Evolutionary conservation across 1,139 yeast genomes (phyloP), one percentile per base, ranked within the genome.

Genomic region (Taphrina wiesneri): DNA sequence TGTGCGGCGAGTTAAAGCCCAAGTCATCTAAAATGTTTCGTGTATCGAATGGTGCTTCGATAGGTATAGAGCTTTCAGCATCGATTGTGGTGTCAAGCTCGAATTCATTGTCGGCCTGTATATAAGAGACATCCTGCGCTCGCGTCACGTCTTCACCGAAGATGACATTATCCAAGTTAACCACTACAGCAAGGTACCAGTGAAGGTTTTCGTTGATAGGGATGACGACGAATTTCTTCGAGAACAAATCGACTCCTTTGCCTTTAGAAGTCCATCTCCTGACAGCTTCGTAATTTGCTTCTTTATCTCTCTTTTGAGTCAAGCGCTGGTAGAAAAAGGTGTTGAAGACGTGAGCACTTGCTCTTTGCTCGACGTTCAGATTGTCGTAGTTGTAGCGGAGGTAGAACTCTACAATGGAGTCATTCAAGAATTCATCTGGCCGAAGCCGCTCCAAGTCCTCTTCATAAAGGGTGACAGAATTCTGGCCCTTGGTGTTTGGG

Each of bases 151-250:
- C 64, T 15, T 46, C 63, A 6, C 64, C 64, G 28, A 60, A 60
- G 3, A 43, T 51, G n/a, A 52, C 46, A 25, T 51, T 49, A 51
- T 76, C 73, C 9, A 84, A 75, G 66, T 82, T 81, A 13, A 85
- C 79, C 5, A 91, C 83, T 2, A 90, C 82, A 41, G 90, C 87
- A 56, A 92, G 86, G 74, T 86, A 90, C 99, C 99, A 95, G 77
- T 95, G 99, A 39, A 68, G 57, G 25, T 57, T 81, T 70, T 86
- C 90, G 75, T 90, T 90, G 13, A 95, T 86, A 0, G 99, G 99
- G 19, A 95, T 80, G 4, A 92, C 81, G 1, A 91, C 79, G 72
- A 82, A 85, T 57, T 85, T 82, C 72, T 81, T 85, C 23, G 80
- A 78, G 76, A 86, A 84, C 4, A 92, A 74, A 63, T 87, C 87